Evolutionary conservation across 169 alveolate genomes (phyloP).

Genomic region (Cystoisospora suis): DNA sequence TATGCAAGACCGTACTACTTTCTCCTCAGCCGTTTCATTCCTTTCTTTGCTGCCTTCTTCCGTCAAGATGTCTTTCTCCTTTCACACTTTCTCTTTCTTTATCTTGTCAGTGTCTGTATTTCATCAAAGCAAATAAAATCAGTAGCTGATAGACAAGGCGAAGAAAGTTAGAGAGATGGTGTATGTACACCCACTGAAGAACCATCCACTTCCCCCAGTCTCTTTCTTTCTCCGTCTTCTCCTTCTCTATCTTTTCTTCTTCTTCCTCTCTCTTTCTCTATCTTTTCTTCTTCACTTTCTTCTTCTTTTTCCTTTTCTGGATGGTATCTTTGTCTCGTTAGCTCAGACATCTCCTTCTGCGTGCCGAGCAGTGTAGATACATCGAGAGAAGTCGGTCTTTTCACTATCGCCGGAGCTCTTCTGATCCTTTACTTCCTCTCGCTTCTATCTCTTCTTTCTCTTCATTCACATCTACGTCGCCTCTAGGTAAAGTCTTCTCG

Average conservation of each 20-base stretch:
- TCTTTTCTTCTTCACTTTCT: not conserved
- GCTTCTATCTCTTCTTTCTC: not conserved
- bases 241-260: not conserved
- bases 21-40: too few relatives aligned
- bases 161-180: too few relatives aligned
- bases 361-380: constrained; percentile 61
- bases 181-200: too few relatives aligned
- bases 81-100: too few relatives aligned
- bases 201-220: too few relatives aligned
- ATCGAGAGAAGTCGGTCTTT: constrained; percentile 21
- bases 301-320: not conserved
- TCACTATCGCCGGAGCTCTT: not conserved
- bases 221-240: not conserved
- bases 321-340: not conserved
- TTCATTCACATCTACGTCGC: not conserved
- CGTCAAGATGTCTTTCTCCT: too few relatives aligned
- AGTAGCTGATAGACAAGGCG: too few relatives aligned
- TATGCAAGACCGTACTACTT: too few relatives aligned
- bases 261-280: not conserved
- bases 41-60: too few relatives aligned
- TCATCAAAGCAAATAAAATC: too few relatives aligned
- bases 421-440: not conserved
- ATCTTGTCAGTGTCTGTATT: too few relatives aligned
- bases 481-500: too few relatives aligned
- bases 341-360: constrained; percentile 55